phyloP scores from a whole-genome alignment of 2,329 filamentous ascomycete species.

The Cryphonectria carpinicola region DNA sequence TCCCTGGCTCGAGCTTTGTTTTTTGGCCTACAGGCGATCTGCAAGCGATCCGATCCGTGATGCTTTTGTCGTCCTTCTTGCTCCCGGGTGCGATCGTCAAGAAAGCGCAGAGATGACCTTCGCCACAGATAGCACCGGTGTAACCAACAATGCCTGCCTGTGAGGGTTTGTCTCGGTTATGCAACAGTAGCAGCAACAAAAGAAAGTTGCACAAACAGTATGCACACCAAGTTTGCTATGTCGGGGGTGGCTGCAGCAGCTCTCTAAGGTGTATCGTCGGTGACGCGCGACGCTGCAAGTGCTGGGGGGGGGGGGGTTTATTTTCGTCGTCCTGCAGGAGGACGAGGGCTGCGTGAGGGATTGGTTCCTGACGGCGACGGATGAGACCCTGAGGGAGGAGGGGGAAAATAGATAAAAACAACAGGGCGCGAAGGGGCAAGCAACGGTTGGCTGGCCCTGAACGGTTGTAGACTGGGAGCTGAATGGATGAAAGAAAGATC shows the following conservation, averaged over 20 bases:
- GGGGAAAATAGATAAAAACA: too few relatives aligned
- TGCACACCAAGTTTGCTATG: not conserved
- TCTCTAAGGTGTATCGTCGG: not conserved
- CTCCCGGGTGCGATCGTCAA: not conserved
- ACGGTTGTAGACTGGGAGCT: not conserved
- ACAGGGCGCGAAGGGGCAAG: not conserved
- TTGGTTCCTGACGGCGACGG: not conserved
- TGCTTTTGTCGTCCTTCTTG: slow-evolving; percentile 2
- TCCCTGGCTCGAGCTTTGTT: not conserved
- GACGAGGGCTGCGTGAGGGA: not conserved
- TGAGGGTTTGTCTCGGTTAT: not conserved
- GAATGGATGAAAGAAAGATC: not conserved
- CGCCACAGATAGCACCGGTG: slow-evolving; percentile 9
- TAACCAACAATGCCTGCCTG: not conserved
- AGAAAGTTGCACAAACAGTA: not conserved
- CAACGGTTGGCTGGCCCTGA: not conserved
- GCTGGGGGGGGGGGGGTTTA: not conserved
- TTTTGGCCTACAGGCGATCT: not conserved
- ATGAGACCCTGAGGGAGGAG: not conserved
- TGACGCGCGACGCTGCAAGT: not conserved
- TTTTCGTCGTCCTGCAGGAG: not conserved
- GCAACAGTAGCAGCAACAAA: not conserved
- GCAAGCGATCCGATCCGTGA: slow-evolving; percentile 5
- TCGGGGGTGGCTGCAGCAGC: not conserved
- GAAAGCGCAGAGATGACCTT: not conserved